A percentile compares a stretch with the other conserved stretches of the same genome.
These are phyloP conservation scores for Solanum etuberosum DNA, from an alignment of 257 asterid species.

Conservation along the genomic window DNA sequence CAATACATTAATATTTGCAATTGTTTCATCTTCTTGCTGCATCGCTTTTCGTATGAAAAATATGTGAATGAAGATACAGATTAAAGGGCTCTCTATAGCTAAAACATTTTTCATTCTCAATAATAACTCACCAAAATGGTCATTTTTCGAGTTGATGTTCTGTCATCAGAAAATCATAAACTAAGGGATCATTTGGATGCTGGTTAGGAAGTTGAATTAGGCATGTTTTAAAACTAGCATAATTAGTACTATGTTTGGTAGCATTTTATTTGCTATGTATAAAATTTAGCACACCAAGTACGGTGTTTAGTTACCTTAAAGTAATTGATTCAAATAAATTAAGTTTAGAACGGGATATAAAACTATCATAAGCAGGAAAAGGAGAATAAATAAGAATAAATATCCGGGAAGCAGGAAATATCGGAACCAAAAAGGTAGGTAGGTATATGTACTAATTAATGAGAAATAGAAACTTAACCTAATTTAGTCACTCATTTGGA, in stretches of 20 bases:
- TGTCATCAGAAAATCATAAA: background rate
- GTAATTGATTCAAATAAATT: too few relatives aligned
- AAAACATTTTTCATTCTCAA: background rate
- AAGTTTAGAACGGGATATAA: background rate
- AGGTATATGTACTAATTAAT: background rate
- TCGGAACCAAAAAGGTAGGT: background rate
- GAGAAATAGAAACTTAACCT: background rate
- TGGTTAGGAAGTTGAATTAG: background rate
- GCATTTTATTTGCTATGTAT: background rate
- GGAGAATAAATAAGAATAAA: background rate
- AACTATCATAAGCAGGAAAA: background rate
- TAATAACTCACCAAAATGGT: background rate
- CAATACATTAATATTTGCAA: background rate
- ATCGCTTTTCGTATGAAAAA: background rate
- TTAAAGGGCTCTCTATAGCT: background rate
- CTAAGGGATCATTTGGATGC: background rate
- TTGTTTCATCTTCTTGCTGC: background rate
- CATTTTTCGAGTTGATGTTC: background rate
- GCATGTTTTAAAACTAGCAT: background rate
- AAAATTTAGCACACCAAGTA: background rate
- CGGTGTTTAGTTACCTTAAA: background rate
- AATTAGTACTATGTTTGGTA: background rate
- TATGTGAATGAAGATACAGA: background rate
- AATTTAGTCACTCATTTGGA: background rate
- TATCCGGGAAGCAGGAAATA: background rate